Evolutionary conservation across 179 eudicot genomes (phyloP), one percentile per base, ranked within the genome.

Genomic region (Vitellaria paradoxa): DNA sequence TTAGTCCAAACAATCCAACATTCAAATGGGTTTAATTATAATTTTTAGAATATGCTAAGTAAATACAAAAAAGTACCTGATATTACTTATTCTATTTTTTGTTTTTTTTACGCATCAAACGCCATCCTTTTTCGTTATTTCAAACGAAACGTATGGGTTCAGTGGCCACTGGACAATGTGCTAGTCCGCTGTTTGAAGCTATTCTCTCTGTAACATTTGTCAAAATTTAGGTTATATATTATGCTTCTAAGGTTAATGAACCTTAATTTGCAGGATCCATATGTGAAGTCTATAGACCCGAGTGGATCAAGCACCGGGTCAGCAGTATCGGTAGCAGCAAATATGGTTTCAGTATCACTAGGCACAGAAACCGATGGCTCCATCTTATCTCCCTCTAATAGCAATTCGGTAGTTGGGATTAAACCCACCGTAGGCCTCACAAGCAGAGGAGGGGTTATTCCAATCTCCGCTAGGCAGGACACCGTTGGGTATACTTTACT

Each of bases 341-440:
- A 89, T 67, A 78, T 87, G 83, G 93, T 21, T 4, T 57, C 90
- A 0, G 86, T 89, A 8, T 72, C 89, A 2, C 77, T 89, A 0
- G 91, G 91, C 11, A 86, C 92, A 0, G 91, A 89, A 63, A 89
- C 92, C 0, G 77, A 80, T 75, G 89, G 91, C 20, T 89, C 92
- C 2, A 86, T 89, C 47, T 60, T 89, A 2, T 87, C 87, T 53
- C 90, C 91, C 23, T 78, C 86, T 15, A 46, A 64, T 45, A 6
- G 4, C 6, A 87, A 87, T 45, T 79, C 89, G 5, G 88, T 87
- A 0, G 92, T 87, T 15, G 92, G 91, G 40, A 81, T 89, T 81
- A 87, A 87, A 70, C 92, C 92, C n/a, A 89, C 91, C 1, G 79
- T 86, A 7, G 88, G 88, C n/a, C 85, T 86, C 57, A 84, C 86